Conservation (phyloP, 139 green algal genomes). For the Trebouxia sp. region DNA sequence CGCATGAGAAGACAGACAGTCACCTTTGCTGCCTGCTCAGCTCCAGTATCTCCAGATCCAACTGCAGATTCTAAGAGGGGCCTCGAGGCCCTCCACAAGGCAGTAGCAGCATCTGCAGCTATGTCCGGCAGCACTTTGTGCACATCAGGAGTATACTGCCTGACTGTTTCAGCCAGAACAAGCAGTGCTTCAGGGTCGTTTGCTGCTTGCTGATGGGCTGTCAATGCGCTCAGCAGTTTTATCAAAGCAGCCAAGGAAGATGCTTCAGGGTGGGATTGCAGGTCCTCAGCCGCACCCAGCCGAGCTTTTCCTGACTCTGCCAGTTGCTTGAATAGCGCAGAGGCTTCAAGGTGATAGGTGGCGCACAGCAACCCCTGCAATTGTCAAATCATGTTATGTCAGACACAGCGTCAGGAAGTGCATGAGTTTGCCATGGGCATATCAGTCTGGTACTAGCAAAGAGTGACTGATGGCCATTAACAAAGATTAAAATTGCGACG, state of each 20-base stretch:
- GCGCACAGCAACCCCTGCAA: slow-evolving; percentile 7
- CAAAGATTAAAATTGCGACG: too few relatives aligned
- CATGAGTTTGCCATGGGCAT: too few relatives aligned
- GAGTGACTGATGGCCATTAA: background rate
- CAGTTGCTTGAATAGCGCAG: slow-evolving; percentile 6
- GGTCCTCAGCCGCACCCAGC: background rate
- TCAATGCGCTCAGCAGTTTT: slow-evolving; percentile 12
- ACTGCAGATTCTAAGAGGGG: slow-evolving; percentile 4
- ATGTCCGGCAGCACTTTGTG: background rate
- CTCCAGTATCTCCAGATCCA: background rate
- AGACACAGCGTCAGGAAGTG: too few relatives aligned
- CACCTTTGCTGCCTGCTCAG: background rate
- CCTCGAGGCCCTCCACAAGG: background rate
- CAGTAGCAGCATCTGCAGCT: slow-evolving; percentile 3
- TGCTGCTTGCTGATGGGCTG: background rate
- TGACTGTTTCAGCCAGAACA: background rate
- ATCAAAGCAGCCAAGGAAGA: background rate
- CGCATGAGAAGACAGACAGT: background rate
- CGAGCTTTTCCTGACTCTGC: background rate
- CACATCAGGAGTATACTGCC: background rate
- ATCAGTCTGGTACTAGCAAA: background rate
- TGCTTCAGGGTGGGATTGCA: background rate
- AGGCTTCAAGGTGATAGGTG: background rate
- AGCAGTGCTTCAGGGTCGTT: background rate
- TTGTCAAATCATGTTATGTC: background rate